phyloP scores from a whole-genome alignment of 345 rosid species.

The Draba incana region DNA sequence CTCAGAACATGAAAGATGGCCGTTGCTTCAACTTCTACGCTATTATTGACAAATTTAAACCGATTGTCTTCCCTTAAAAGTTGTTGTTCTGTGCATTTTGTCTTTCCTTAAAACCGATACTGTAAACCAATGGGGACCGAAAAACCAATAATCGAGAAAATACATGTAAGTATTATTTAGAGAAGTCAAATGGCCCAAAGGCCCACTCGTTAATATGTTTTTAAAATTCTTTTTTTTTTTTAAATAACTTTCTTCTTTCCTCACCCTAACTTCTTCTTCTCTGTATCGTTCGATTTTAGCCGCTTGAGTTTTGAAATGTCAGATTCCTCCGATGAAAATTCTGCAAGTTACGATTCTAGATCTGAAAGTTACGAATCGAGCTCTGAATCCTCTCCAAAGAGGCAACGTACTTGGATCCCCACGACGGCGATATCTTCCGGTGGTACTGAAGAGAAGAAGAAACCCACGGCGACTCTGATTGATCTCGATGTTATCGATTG shows the following conservation, averaged over 20 bases:
- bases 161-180: no score
- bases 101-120: no score
- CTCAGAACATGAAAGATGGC: constrained; percentile 84
- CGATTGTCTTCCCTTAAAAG: constrained; percentile 75
- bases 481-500: constrained; percentile 7
- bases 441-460: background rate
- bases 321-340: background rate
- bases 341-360: no score
- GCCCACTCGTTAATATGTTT: no score
- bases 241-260: no score
- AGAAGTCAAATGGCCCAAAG: no score
- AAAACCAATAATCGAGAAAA: no score
- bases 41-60: constrained; percentile 80
- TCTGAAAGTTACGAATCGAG: background rate
- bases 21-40: constrained; percentile 82
- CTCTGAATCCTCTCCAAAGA: background rate
- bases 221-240: no score
- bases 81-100: constrained; percentile 53
- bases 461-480: background rate
- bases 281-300: no score
- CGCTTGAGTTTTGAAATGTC: background rate
- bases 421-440: background rate
- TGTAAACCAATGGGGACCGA: no score
- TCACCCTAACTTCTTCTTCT: no score
- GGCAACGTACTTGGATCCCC: background rate